A percentile compares a stretch with the other conserved stretches of the same genome.
These are phyloP conservation scores for Xylariaceae sp. DNA, from an alignment of 2,329 filamentous ascomycete species.

Conservation along the genomic window DNA sequence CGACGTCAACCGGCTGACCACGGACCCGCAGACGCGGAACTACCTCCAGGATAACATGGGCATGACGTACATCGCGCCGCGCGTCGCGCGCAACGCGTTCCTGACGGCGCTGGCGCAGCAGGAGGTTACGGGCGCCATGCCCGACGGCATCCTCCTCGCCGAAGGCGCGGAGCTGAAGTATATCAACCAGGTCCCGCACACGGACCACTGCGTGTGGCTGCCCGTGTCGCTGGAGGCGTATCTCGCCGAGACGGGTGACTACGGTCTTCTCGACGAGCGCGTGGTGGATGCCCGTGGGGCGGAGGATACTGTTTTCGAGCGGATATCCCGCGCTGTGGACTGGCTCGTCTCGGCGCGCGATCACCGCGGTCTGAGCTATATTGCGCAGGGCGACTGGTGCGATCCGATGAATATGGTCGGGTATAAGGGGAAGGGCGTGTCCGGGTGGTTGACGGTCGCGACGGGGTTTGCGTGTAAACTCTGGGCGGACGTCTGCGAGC, in stretches of 20 bases:
- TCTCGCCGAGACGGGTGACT: slow-evolving; percentile 52
- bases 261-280: slow-evolving; percentile 43
- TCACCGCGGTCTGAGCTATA: slow-evolving; percentile 51
- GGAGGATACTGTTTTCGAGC: slow-evolving; percentile 49
- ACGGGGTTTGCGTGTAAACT: slow-evolving; percentile 50
- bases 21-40: slow-evolving; percentile 56
- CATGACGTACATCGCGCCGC: slow-evolving; percentile 53
- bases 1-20: slow-evolving; percentile 55
- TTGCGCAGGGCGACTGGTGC: slow-evolving; percentile 58
- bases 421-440: slow-evolving; percentile 54
- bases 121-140: slow-evolving; percentile 52
- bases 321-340: slow-evolving; percentile 54
- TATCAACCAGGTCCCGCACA: slow-evolving; percentile 59
- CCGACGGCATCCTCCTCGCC: slow-evolving; percentile 51
- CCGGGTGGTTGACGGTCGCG: slow-evolving; percentile 55
- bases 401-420: slow-evolving; percentile 62
- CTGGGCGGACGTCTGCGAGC: slow-evolving; percentile 50
- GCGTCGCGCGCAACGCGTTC: slow-evolving; percentile 46
- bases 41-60: slow-evolving; percentile 60
- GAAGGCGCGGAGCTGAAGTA: slow-evolving; percentile 56
- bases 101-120: slow-evolving; percentile 50
- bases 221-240: slow-evolving; percentile 53
- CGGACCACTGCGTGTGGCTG: slow-evolving; percentile 57
- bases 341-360: slow-evolving; percentile 51
- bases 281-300: slow-evolving; percentile 42